Evolutionary conservation across 2,329 filamentous ascomycete genomes (phyloP), one percentile per base, ranked within the genome.

Genomic region (Fusarium succisae): DNA sequence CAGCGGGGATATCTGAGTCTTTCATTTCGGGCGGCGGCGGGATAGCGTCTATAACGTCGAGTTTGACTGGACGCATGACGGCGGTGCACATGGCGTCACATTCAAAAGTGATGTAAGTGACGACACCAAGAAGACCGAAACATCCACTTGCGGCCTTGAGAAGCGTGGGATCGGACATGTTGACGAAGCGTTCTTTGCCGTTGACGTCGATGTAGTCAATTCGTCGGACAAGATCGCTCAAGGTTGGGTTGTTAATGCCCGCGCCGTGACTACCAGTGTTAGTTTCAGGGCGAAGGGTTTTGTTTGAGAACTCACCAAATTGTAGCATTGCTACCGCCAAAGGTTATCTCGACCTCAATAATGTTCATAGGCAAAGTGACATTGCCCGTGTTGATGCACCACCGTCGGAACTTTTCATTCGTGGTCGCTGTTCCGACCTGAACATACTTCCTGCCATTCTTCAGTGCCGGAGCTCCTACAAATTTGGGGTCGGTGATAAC

Each of bases 201-300:
- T 50, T 50, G 47, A 50, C 47, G 11, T 50, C 47, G 10, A 50
- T 50, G 28, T 50, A 50, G 15, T 50, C 47, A 8, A 50, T 50
- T 9, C 47, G 11, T n/a, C 47, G 47, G 14, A 50, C 47, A 4
- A 50, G 47, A 3, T 50, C 47, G 15, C 47, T 50, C 47, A 50
- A n/a, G 0, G 47, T 50, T n/a, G 47, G 47, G 15, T 50, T 50
- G 8, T 50, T 50, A 8, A 50, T 50, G 3, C 47, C 47, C 28
- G 47, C 47, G 15, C 47, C 47, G 3, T 50, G 47, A 7, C 47
- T 50, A 32, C 28, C 0, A 13, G 7, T 6, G 20, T 50, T 30
- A 50, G 28, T 13, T 30, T 6, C 6, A 6, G 5, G 1, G 0
- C 0, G 0, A 8, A 12, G 8, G 6, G 4, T 0, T n/a, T 4